Evolutionary conservation across 108 stramenopile genomes (phyloP).

Genomic region (Fragilaria crotonensis): DNA sequence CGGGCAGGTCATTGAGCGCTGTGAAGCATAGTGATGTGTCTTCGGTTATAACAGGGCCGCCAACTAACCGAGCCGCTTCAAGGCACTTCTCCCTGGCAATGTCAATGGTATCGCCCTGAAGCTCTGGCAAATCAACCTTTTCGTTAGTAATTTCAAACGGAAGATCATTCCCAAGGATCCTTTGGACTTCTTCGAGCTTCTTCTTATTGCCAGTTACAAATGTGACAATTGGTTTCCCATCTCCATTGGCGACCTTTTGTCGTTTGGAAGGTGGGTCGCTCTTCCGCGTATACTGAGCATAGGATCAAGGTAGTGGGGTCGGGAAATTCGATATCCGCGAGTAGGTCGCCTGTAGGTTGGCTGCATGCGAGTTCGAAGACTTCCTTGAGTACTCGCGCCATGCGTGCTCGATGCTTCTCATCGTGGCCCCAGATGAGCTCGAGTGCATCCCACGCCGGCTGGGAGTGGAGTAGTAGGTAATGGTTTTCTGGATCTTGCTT

Average conservation of each 20-base stretch:
- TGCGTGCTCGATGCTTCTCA: constrained; percentile 18
- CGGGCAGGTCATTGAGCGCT: constrained; percentile 80
- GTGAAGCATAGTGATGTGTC: constrained; percentile 88
- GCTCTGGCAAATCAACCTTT: constrained; percentile 49
- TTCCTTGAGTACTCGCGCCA: constrained; percentile 27
- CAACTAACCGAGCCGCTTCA: constrained; percentile 47
- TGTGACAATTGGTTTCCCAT: constrained; percentile 17
- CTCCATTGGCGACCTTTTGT: not conserved
- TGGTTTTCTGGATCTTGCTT: constrained; percentile 75
- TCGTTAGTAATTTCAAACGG: constrained; percentile 34
- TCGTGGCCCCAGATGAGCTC: constrained; percentile 67
- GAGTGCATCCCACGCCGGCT: constrained; percentile 81
- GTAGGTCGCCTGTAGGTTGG: constrained; percentile 7
- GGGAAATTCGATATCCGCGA: constrained; percentile 59
- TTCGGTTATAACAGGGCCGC: constrained; percentile 81
- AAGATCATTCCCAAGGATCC: constrained; percentile 33
- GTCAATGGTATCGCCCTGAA: constrained; percentile 84
- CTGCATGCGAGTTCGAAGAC: constrained; percentile 56
- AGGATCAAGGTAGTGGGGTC: constrained; percentile 67
- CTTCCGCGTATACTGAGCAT: too few species aligned
- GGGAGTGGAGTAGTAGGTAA: constrained; percentile 77
- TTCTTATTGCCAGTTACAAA: constrained; percentile 95
- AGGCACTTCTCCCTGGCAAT: constrained; percentile 82
- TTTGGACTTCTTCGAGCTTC: constrained; percentile 81
- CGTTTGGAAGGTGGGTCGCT: not conserved